These are phyloP conservation scores for Boehmeria nivea DNA, from an alignment of 306 rosid genomes.

Conservation along the genomic window DNA sequence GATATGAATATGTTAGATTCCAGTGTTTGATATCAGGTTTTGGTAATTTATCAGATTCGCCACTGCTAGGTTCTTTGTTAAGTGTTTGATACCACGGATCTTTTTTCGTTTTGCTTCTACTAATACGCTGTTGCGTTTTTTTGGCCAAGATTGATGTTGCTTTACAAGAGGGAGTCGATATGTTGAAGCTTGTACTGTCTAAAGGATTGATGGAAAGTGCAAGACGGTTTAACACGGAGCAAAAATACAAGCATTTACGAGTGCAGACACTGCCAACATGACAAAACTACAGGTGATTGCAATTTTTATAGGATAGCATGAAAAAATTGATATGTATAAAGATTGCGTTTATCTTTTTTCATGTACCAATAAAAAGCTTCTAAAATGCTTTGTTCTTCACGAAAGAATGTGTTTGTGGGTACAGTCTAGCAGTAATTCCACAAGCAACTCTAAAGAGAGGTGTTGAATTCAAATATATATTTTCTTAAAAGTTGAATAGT, in stretches of 20 bases:
- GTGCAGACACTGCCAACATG: slow-evolving; percentile 50
- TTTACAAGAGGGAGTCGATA: slow-evolving; percentile 40
- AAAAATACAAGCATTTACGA: slow-evolving; percentile 72
- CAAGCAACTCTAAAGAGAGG: no score
- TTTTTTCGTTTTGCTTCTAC: neutral
- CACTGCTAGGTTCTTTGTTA: neutral
- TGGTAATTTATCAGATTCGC: neutral
- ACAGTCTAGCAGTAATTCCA: no score
- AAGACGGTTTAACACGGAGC: slow-evolving; percentile 63
- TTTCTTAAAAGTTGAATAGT: no score
- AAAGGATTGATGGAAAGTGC: slow-evolving; percentile 55
- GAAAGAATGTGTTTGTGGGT: no score
- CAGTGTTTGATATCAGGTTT: no score
- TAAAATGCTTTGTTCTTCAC: no score
- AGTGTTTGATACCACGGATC: neutral
- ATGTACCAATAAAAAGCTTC: no score
- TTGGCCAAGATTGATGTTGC: slow-evolving; percentile 30
- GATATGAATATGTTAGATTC: no score
- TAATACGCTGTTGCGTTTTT: neutral
- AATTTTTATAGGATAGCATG: no score
- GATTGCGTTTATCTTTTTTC: no score
- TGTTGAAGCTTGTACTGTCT: slow-evolving; percentile 45
- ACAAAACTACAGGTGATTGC: neutral
- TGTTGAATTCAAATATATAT: no score
- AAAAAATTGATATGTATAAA: no score